Conservation (phyloP, 139 green algal genomes). For the Chlorella sp. region DNA sequence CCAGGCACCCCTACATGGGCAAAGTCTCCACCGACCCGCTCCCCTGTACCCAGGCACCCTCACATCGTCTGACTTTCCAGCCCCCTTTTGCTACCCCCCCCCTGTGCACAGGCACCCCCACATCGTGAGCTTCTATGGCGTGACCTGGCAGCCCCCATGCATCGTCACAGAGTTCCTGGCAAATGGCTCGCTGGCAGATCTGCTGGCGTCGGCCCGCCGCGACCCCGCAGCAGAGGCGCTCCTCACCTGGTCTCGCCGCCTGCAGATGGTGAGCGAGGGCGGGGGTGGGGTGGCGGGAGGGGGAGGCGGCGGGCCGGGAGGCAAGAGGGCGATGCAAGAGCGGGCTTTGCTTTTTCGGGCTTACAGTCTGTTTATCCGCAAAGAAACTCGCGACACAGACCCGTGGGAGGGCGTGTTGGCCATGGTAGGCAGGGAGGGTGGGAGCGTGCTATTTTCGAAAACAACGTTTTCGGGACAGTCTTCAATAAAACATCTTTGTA, state of each 20-base stretch:
- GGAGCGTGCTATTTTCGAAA: too few species aligned
- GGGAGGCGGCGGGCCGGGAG: neutral
- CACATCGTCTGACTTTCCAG: too few species aligned
- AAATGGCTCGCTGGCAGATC: neutral
- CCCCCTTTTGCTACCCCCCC: too few species aligned
- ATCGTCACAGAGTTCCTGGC: slow-evolving; percentile 9
- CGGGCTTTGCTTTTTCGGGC: too few species aligned
- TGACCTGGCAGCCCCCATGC: neutral
- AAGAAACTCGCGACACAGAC: too few species aligned
- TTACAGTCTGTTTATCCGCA: too few species aligned
- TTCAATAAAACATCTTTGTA: too few species aligned
- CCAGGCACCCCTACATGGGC: slow-evolving; percentile 42
- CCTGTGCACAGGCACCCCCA: slow-evolving; percentile 36
- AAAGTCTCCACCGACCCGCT: too few species aligned
- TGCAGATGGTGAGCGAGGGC: neutral
- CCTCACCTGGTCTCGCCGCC: neutral
- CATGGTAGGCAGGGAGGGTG: too few species aligned
- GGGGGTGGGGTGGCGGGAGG: neutral
- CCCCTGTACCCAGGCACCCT: too few species aligned
- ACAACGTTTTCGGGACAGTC: too few species aligned
- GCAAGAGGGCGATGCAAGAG: neutral
- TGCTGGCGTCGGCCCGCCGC: neutral
- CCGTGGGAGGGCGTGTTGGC: too few species aligned
- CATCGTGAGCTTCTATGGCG: slow-evolving; percentile 35
- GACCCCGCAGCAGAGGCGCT: neutral